phyloP scores from a whole-genome alignment of 345 rosid genomes.

The Citrus sinensis region DVS_A1.0 CM039165.1:37386501-37387000 shows the following conservation, averaged over 20 bases:
- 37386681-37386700: neutral
- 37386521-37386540: too few relatives aligned
- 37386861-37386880: neutral
- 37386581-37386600: neutral
- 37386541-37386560: neutral
- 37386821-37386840: neutral
- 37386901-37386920: neutral
- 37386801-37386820: too few relatives aligned
- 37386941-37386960: neutral
- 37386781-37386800: too few relatives aligned
- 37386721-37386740: too few relatives aligned
- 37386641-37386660: neutral
- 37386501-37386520: too few relatives aligned
- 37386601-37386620: too few relatives aligned
- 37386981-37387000: too few relatives aligned
- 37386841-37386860: neutral
- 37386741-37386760: too few relatives aligned
- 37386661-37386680: neutral
- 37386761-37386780: too few relatives aligned
- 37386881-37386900: neutral
- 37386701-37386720: neutral
- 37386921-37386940: neutral
- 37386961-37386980: neutral
- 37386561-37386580: neutral
- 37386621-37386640: neutral